Evolutionary conservation across 2,329 filamentous ascomycete species (phyloP), one percentile per base, ranked within the genome.

Genomic region (Xenoacremonium recifei): DNA sequence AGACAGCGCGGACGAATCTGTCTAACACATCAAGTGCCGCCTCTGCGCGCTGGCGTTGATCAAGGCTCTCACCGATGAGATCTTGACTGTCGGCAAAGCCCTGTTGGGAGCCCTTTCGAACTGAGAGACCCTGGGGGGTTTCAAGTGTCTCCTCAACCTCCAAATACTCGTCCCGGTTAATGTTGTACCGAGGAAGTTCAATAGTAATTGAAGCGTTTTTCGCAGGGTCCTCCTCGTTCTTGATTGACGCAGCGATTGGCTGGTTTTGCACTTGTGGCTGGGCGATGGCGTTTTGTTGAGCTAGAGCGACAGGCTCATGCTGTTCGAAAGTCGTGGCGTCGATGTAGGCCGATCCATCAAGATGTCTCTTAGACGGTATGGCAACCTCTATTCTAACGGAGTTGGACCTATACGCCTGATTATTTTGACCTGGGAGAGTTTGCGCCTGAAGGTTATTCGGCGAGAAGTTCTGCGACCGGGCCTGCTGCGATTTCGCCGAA

Each of bases 41-140:
- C 54, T 96, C 84, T 4, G 85, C 87, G 57, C 90, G 84, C 54
- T 95, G 84, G 37, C 85, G 84, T 63, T 96, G 88, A 57, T 95
- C 89, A 3, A 89, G 71, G 31, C 80, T 81, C 33, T 84, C 67
- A 13, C 79, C 73, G 16, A 85, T 69, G 3, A 79, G 64, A 37
- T 77, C 79, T 41, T 79, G 76, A 11, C 77, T 73, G 6, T 72
- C 74, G 37, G 77, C 70, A 16, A 68, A 62, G 17, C 70, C 68
- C 18, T 73, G 69, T 27, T 67, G 66, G 45, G 79, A 82, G 42
- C 75, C 62, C 54, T 80, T 85, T 50, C 77, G 73, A 21, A 58
- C 58, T 4, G 78, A 79, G 17, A 80, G 51, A 42, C 73, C 67
- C 12, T 62, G 51, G 2, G 75, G 72, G 15, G 72, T 68, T 44